Evolutionary conservation across 768 basidiomycete genomes (phyloP), one percentile per base, ranked within the genome.

Genomic region (Psilocybe azurescens): DNA sequence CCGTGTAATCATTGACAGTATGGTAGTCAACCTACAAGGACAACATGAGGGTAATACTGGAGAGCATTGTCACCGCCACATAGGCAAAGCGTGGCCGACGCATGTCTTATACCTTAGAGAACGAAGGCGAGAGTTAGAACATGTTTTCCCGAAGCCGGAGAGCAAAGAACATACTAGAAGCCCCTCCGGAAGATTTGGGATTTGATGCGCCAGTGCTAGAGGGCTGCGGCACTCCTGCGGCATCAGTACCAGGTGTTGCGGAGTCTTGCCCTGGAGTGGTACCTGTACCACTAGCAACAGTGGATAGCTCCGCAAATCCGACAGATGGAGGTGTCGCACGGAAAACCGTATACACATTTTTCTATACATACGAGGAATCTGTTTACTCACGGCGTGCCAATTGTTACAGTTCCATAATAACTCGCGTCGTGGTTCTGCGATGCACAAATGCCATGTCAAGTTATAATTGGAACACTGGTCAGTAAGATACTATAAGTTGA

Each of bases 301-400:
- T 68, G 7, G 88, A 86, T 30, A 85, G 71, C 61, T 80, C 75
- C 1, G 83, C 84, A 61, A 85, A 85, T 1, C 84, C 84, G 29
- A 85, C 73, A 0, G 88, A 82, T 14, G 81, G 76, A 1, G 82
- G 82, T 38, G 63, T 69, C 2, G 78, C 73, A 49, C 81, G 77
- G 69, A 75, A 84, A 4, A 84, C 81, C 4, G 81, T 78, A 63
- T 85, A 85, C 2, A 84, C 83, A 66, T 84, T 85, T 79, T 84
- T 85, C 83, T 83, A 64, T 33, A 10, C 14, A 5, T 14, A 24
- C n/a, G 24, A 24, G 24, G 24, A 30, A 9, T 33, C 7, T 4
- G 52, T 33, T 33, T 7, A 82, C 86, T 76, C 68, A 89, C 86
- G 89, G 89, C 60, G 87, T 85, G 9, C 89, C 89, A 46, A 90